phyloP scores from a whole-genome alignment of 148 eudicot species.

The Oxyria digyna region DNA sequence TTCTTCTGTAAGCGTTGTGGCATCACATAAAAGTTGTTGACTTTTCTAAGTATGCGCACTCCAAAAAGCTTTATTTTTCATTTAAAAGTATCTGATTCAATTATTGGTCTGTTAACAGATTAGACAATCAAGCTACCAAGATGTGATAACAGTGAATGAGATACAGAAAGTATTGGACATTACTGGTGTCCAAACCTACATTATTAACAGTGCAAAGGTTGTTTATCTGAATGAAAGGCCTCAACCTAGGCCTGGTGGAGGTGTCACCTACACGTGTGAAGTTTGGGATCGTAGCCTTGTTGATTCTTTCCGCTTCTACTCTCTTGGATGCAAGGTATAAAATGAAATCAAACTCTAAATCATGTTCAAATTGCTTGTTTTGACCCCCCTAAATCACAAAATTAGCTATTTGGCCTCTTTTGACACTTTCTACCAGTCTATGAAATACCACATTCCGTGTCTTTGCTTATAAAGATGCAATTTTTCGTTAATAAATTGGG shows the following conservation, averaged over 20 bases:
- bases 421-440: too few relatives aligned
- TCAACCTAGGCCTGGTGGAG: slow-evolving; percentile 8
- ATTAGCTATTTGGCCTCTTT: neutral
- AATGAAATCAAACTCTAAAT: too few relatives aligned
- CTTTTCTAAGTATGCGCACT: too few relatives aligned
- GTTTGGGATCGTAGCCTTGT: slow-evolving; percentile 9
- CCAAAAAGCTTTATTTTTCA: too few relatives aligned
- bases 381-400: too few relatives aligned
- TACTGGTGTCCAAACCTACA: slow-evolving; percentile 2
- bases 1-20: too few relatives aligned
- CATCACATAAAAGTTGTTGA: too few relatives aligned
- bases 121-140: slow-evolving; percentile 7
- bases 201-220: slow-evolving; percentile 8
- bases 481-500: too few relatives aligned
- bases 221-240: slow-evolving; percentile 8
- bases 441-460: too few relatives aligned
- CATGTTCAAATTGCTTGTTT: too few relatives aligned
- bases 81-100: too few relatives aligned
- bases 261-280: slow-evolving; percentile 6
- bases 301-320: slow-evolving; percentile 5
- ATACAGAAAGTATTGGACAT: slow-evolving; percentile 6
- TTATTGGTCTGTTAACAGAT: neutral
- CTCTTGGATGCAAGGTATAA: slow-evolving; percentile 11
- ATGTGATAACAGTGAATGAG: slow-evolving; percentile 8
- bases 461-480: too few relatives aligned